Conservation (phyloP, 2,329 filamentous ascomycete genomes). For the Colletotrichum truncatum region DNA sequence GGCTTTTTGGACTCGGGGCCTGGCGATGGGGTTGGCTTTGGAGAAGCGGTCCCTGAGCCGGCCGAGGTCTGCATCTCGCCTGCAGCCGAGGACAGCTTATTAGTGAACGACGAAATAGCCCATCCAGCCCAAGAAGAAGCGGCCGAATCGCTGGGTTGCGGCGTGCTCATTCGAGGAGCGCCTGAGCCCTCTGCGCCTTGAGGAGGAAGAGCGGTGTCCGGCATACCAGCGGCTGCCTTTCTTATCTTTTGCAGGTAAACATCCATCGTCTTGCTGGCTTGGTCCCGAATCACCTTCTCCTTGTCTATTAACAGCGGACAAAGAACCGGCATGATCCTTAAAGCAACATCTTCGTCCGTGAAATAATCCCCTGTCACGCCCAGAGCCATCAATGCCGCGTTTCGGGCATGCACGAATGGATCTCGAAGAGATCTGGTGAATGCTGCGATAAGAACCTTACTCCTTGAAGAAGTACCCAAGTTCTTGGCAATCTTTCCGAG, state of each 20-base stretch:
- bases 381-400: slow-evolving; percentile 87
- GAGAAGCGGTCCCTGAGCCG: slow-evolving; percentile 51
- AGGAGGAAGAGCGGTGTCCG: slow-evolving; percentile 81
- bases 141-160: slow-evolving; percentile 68
- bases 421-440: slow-evolving; percentile 91
- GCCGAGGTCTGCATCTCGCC: slow-evolving; percentile 82
- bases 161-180: slow-evolving; percentile 81
- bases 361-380: slow-evolving; percentile 88
- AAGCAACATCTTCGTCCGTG: slow-evolving; percentile 87
- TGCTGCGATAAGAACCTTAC: slow-evolving; percentile 92
- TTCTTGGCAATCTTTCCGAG: slow-evolving; percentile 95
- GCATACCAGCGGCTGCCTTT: slow-evolving; percentile 80
- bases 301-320: slow-evolving; percentile 91
- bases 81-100: slow-evolving; percentile 84
- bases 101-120: slow-evolving; percentile 98
- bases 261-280: slow-evolving; percentile 89
- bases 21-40: slow-evolving; percentile 51
- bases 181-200: slow-evolving; percentile 60
- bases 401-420: slow-evolving; percentile 93
- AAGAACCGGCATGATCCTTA: slow-evolving; percentile 82
- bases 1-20: slow-evolving; percentile 47
- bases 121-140: slow-evolving; percentile 87
- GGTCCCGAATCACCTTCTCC: slow-evolving; percentile 92
- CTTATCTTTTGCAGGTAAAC: slow-evolving; percentile 84
- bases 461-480: slow-evolving; percentile 78